phyloP scores from a whole-genome alignment of 306 rosid species.

The Hippophae gyantsensis region DNA sequence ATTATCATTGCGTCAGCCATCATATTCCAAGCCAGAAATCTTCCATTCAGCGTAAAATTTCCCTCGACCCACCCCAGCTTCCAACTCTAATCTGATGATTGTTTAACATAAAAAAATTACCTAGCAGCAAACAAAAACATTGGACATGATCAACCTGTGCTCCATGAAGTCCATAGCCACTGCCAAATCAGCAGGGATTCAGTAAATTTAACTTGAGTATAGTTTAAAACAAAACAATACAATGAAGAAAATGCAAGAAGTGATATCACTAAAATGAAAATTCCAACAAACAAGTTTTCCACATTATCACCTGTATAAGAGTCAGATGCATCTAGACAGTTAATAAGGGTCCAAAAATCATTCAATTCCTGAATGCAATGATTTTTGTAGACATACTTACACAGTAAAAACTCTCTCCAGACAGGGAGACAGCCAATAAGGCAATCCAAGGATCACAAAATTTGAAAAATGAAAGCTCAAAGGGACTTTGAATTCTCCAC shows the following conservation, averaged over 20 bases:
- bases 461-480: conserved; percentile 59
- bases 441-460: conserved; percentile 72
- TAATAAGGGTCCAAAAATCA: no score
- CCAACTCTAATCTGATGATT: no score
- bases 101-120: conserved; percentile 21
- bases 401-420: conserved; percentile 42
- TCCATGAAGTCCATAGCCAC: conserved; percentile 41
- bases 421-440: conserved; percentile 64
- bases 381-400: conserved; percentile 29
- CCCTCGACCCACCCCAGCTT: no score
- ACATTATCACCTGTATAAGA: no score
- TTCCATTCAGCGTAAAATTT: no score
- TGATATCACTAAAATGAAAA: not conserved
- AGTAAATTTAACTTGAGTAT: not conserved
- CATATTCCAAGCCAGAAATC: no score
- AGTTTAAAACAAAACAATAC: not conserved
- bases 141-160: conserved; percentile 55
- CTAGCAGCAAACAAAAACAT: conserved; percentile 65
- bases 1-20: no score
- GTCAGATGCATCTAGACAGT: no score
- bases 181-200: conserved; percentile 28
- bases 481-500: conserved; percentile 35
- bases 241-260: not conserved
- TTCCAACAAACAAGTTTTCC: no score
- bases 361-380: no score